Evolutionary conservation across 805 yeast species (phyloP), one percentile per base, ranked within the genome.

Genomic region (Wickerhamiella azyma): DNA sequence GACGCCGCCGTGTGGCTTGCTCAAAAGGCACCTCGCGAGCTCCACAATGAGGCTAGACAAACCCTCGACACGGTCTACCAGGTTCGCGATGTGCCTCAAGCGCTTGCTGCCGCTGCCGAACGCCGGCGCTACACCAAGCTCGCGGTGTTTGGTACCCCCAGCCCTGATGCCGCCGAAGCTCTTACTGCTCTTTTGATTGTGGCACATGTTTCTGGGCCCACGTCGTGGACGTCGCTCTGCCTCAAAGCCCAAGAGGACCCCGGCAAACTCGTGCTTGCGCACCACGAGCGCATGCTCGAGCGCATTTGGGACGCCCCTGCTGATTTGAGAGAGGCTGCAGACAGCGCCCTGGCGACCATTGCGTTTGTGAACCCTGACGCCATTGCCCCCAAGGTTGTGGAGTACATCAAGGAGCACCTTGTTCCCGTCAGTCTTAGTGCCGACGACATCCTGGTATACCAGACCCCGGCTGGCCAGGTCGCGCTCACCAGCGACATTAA

Each of bases 161-260:
- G 24, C 26, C n/a, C 32, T n/a, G 40, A 42, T 3, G 21, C 45
- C 5, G 40, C 33, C 19, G 30, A 16, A 13, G 45, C 45, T 4
- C 45, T 79, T 13, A 50, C 69, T 16, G 61, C 67, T 9, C 49
- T 68, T 14, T 55, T 77, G 14, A 58, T 75, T 19, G 51, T 71
- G 5, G 53, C 71, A 14, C 81, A 79, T 54, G 69, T 67, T 48
- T 58, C 74, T n/a, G 52, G 61, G 39, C 48, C 60, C 51, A 64
- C 67, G 58, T 64, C 72, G 49, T 89, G 97, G 97, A 81, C 85
- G 29, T 82, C 82, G 0, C 62, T 85, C 37, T 77, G 77, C 32
- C 74, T 79, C 54, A 66, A 74, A 39, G 71, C 81, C 7, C 57
- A 63, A 1, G 55, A 71, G 26, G 94, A 88, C 58, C 84, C 95